Percentiles rank a stretch among this genome's conserved stretches.
Evolutionary conservation across 78 protist species (phyloP).

Genomic region (Pelomyxa schiedti): DNA sequence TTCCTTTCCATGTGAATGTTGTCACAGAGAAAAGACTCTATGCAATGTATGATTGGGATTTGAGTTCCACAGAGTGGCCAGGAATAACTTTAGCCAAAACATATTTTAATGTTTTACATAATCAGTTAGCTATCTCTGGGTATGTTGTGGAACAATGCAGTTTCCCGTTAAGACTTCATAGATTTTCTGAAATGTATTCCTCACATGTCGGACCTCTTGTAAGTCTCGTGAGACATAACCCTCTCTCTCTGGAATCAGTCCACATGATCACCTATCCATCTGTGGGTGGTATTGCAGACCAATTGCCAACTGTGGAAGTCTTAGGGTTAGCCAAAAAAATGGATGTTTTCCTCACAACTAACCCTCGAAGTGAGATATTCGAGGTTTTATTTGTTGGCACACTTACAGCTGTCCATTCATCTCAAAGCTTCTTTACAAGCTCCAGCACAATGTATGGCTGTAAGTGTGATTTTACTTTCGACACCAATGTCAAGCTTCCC

Average conservation of each 20-base stretch:
- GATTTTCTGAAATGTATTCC: not conserved
- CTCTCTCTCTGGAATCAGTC: not conserved
- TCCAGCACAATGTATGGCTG: no score
- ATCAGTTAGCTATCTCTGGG: conserved; percentile 13
- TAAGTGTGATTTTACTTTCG: no score
- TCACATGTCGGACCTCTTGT: not conserved
- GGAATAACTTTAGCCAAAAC: conserved; percentile 22
- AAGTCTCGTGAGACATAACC: not conserved
- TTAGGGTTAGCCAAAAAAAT: no score
- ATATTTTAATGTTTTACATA: conserved; percentile 18
- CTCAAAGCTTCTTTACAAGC: no score
- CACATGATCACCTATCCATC: no score
- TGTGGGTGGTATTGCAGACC: no score
- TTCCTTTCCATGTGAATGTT: conserved; percentile 45
- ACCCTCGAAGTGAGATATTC: no score
- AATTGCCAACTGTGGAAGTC: no score
- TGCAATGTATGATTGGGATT: not conserved
- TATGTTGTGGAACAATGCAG: not conserved
- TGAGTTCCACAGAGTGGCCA: not conserved
- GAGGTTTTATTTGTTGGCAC: no score
- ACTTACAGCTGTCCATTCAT: no score
- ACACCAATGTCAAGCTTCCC: no score
- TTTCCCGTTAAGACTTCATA: not conserved
- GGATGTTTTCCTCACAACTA: no score
- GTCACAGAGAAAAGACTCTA: conserved; percentile 60